Evolutionary conservation across 345 rosid genomes (phyloP).

Genomic region (Viola odorata): DNA sequence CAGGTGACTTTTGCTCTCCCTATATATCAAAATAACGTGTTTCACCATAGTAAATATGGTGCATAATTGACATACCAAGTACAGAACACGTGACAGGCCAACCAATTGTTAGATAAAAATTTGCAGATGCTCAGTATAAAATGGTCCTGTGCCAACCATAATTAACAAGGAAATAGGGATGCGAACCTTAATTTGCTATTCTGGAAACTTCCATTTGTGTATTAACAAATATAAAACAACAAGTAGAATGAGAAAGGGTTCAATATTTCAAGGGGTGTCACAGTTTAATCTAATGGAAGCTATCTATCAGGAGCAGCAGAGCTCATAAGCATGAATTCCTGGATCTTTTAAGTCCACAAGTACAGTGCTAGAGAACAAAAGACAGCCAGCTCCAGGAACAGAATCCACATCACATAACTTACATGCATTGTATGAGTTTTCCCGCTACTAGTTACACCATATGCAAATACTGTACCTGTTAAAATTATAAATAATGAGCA

Average conservation of each 20-base stretch:
- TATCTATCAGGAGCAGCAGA: not conserved
- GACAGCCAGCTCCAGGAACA: not conserved
- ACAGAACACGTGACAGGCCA: not conserved
- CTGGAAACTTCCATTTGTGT: not conserved
- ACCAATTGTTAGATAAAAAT: not conserved
- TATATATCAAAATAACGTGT: conserved; percentile 13
- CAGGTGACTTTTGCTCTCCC: conserved; percentile 99
- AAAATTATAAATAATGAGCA: not conserved
- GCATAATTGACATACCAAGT: conserved; percentile 3
- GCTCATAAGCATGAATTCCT: not conserved
- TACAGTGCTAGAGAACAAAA: not conserved
- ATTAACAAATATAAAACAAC: not conserved
- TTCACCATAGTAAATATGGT: not conserved
- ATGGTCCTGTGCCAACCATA: not conserved
- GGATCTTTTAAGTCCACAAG: not conserved
- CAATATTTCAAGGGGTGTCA: not conserved
- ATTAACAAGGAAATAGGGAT: not conserved
- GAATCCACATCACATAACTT: conserved; percentile 30
- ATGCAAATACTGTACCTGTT: conserved; percentile 94
- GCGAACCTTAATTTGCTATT: not conserved
- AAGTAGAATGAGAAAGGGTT: not conserved
- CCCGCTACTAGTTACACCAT: conserved; percentile 97
- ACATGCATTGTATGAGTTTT: conserved; percentile 98
- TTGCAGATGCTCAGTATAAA: not conserved
- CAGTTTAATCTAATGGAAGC: not conserved